Evolutionary conservation across 371 early-diverging fungal species (phyloP).

Genomic region (Thermomucor indicae-seudaticae): DNA sequence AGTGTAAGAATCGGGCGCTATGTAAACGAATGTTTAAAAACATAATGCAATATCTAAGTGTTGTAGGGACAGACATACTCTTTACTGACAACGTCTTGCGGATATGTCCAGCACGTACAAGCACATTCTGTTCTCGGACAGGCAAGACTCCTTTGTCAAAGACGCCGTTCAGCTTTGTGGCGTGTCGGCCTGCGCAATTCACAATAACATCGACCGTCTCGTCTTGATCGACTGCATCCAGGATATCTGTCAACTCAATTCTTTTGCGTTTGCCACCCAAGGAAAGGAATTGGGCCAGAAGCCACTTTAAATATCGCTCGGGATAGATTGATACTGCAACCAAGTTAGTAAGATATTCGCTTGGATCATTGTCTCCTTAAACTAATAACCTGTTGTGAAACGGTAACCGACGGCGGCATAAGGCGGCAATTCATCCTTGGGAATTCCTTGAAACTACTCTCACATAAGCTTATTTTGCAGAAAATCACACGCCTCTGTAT

Average conservation of each 20-base stretch:
- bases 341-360: neutral
- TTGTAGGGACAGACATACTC: slow-evolving; percentile 10
- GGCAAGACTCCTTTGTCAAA: slow-evolving; percentile 55
- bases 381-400: slow-evolving; percentile 44
- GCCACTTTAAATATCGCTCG: slow-evolving; percentile 59
- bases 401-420: slow-evolving; percentile 40
- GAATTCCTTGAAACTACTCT: slow-evolving; percentile 40
- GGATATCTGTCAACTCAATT: slow-evolving; percentile 5
- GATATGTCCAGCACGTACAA: slow-evolving; percentile 63
- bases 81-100: slow-evolving; percentile 43
- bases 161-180: slow-evolving; percentile 57
- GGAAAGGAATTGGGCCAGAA: slow-evolving; percentile 43
- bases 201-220: slow-evolving; percentile 48
- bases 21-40: too few species aligned
- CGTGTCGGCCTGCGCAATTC: slow-evolving; percentile 67
- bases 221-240: slow-evolving; percentile 27
- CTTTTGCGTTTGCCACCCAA: slow-evolving; percentile 53
- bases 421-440: slow-evolving; percentile 14
- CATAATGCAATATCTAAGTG: too few species aligned
- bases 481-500: neutral
- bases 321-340: slow-evolving; percentile 44
- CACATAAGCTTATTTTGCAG: neutral
- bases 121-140: slow-evolving; percentile 64
- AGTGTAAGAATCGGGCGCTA: slow-evolving; percentile 31
- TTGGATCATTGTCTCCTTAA: neutral